Conservation (phyloP, 2,329 filamentous ascomycete genomes). For the Diaporthe aspalathi region DNA sequence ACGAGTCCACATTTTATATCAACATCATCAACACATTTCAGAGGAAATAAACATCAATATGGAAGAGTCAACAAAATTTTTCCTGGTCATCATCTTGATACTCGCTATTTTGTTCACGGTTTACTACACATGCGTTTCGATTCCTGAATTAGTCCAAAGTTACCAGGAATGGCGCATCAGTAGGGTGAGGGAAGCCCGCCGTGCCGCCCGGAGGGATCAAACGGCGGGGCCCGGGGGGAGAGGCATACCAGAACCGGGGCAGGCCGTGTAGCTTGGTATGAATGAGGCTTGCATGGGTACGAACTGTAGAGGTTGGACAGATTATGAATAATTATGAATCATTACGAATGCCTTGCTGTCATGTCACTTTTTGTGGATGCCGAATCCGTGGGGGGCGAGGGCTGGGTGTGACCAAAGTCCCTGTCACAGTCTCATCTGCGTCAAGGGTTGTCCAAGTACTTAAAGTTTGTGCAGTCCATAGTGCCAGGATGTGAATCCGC, state of each 20-base stretch:
- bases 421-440: not conserved
- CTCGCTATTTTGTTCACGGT: not conserved
- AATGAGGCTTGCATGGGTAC: not conserved
- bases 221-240: not conserved
- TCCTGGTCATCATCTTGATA: not conserved
- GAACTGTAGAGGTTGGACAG: not conserved
- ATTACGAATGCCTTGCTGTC: not conserved
- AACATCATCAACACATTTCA: not conserved
- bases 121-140: not conserved
- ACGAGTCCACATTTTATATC: fast-evolving
- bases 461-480: not conserved
- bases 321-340: not conserved
- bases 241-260: not conserved
- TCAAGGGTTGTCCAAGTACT: too few relatives aligned
- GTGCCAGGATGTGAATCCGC: too few relatives aligned
- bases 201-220: not conserved
- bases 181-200: not conserved
- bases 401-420: not conserved
- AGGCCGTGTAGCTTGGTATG: not conserved
- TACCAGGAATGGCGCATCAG: not conserved
- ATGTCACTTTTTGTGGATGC: not conserved
- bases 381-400: not conserved
- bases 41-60: not conserved
- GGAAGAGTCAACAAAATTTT: not conserved
- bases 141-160: not conserved